Evolutionary conservation across 345 rosid genomes (phyloP).

Genomic region (Acer saccharum): DNA sequence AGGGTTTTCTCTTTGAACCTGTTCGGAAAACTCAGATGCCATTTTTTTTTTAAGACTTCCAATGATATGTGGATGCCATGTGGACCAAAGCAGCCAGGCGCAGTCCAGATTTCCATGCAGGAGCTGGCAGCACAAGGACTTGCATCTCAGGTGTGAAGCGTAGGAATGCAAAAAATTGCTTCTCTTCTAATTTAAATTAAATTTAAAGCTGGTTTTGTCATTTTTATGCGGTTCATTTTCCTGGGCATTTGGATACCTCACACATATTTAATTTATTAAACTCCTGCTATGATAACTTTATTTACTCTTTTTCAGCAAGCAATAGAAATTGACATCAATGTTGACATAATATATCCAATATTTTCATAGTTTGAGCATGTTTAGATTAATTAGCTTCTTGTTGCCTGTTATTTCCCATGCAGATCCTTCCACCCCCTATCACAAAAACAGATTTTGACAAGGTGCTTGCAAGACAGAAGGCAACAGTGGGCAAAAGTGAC

Average conservation of each 20-base stretch:
- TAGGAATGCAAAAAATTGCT: background rate
- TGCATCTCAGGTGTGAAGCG: constrained; percentile 56
- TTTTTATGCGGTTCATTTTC: background rate
- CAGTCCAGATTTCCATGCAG: constrained; percentile 77
- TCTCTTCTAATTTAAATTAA: background rate
- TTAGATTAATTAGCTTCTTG: background rate
- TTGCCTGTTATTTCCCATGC: constrained; percentile 20
- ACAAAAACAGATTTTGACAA: constrained; percentile 82
- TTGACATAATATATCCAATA: background rate
- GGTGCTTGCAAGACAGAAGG: constrained; percentile 91
- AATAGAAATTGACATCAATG: background rate
- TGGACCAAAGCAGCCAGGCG: constrained; percentile 81
- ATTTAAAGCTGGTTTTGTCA: background rate
- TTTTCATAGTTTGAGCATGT: background rate
- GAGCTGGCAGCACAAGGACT: constrained; percentile 81
- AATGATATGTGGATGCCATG: constrained; percentile 83
- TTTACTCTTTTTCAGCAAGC: background rate
- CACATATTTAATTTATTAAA: background rate
- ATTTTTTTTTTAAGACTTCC: constrained; percentile 62
- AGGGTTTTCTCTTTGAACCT: constrained; percentile 92
- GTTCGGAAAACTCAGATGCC: constrained; percentile 95
- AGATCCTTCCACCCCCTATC: constrained; percentile 94
- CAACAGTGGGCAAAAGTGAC: constrained; percentile 91
- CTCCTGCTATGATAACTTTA: background rate
- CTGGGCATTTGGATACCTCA: background rate